Percentiles rank a stretch among this genome's conserved stretches.
phyloP scores from a whole-genome alignment of 495 filamentous ascomycete species.

The Sporormia fimetaria region DNA sequence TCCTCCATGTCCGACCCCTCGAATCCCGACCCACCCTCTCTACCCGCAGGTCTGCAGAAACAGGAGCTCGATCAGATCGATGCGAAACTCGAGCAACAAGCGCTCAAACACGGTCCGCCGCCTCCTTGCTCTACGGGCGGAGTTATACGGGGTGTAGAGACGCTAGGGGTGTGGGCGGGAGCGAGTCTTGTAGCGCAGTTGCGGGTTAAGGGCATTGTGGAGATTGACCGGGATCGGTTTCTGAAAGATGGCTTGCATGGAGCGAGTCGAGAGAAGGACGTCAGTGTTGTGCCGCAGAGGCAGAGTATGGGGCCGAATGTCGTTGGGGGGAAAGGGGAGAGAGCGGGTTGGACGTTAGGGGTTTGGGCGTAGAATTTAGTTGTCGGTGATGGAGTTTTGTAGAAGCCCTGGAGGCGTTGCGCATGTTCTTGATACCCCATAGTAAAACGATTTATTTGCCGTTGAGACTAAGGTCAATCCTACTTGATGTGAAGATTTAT shows the following conservation, averaged over 20 bases:
- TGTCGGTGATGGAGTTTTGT: too few relatives aligned
- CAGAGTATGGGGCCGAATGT: slow-evolving; percentile 49
- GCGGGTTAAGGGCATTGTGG: slow-evolving; percentile 66
- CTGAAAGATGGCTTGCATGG: slow-evolving; percentile 64
- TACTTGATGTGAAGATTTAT: too few relatives aligned
- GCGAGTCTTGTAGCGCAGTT: slow-evolving; percentile 64
- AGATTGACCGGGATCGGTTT: slow-evolving; percentile 79
- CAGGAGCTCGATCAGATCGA: slow-evolving; percentile 22
- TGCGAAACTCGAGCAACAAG: slow-evolving; percentile 10
- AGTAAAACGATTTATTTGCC: too few relatives aligned
- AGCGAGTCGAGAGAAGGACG: slow-evolving; percentile 52
- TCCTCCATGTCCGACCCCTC: slow-evolving; percentile 7
- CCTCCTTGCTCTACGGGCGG: slow-evolving; percentile 37
- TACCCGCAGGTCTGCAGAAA: slow-evolving; percentile 9
- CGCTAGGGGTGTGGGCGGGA: slow-evolving; percentile 79
- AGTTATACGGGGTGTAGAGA: slow-evolving; percentile 62
- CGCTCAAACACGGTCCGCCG: slow-evolving; percentile 12
- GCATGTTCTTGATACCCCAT: too few relatives aligned
- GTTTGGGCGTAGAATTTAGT: slow-evolving; percentile 55
- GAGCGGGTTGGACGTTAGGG: slow-evolving; percentile 67
- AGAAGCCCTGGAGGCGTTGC: too few relatives aligned
- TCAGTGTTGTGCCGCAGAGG: slow-evolving; percentile 42
- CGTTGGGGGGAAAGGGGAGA: slow-evolving; percentile 45
- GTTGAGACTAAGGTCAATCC: too few relatives aligned
- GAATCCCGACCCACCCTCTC: slow-evolving; percentile 5